These are phyloP conservation scores for Madurella mycetomatis DNA, from an alignment of 2,329 filamentous ascomycete species.

Conservation along the genomic window DNA sequence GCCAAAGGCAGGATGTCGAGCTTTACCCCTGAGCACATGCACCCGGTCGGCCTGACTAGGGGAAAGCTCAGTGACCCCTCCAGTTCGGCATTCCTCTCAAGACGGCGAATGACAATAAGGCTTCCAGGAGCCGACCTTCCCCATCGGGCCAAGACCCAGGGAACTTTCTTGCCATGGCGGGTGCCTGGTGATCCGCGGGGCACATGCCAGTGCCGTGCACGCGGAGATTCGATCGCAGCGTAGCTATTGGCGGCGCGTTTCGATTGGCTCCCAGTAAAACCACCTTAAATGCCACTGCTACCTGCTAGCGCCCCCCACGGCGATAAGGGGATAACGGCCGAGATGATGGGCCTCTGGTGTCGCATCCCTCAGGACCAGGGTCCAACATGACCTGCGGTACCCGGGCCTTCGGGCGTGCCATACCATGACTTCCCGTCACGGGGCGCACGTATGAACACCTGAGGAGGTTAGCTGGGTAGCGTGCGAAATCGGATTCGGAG, in stretches of 20 bases:
- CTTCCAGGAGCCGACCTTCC: conserved; percentile 6
- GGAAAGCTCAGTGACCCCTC: neutral
- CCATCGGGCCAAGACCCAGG: neutral
- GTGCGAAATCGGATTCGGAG: neutral
- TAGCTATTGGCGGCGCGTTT: neutral
- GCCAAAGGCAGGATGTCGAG: too few relatives aligned
- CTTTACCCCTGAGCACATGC: neutral
- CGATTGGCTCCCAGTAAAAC: conserved; percentile 3
- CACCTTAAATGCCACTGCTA: neutral
- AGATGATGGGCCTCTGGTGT: neutral
- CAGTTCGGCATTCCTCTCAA: neutral
- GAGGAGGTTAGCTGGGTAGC: neutral
- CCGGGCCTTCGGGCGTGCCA: neutral
- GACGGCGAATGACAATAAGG: conserved; percentile 3
- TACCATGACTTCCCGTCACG: neutral
- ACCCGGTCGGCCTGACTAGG: neutral
- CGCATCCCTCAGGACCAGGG: neutral
- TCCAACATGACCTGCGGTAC: neutral
- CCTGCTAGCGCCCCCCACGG: neutral
- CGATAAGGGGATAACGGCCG: neutral
- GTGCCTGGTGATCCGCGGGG: conserved; percentile 7
- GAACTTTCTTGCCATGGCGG: neutral
- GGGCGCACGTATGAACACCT: neutral
- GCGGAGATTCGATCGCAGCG: neutral
- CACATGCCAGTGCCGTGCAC: conserved; percentile 1